Evolutionary conservation across 768 basidiomycete genomes (phyloP).

Genomic region (Rhodocollybia butyracea): DNA sequence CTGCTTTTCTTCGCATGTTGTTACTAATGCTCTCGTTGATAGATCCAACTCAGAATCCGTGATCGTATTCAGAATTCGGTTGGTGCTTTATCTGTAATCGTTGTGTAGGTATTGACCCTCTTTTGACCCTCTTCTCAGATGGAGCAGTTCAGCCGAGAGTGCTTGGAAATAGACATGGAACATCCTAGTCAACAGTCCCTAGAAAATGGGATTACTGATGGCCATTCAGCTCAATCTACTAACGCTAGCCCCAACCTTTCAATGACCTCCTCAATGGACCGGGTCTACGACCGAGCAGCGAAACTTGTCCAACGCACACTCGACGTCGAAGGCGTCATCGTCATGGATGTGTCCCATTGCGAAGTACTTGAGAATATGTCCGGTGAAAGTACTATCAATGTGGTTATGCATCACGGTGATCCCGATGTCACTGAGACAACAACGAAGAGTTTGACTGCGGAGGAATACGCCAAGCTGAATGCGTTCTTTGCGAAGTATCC

Average conservation of each 20-base stretch:
- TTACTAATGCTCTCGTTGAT: not conserved
- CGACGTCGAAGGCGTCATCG: constrained; percentile 88
- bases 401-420: constrained; percentile 70
- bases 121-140: constrained; percentile 44
- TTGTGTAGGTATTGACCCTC: not conserved
- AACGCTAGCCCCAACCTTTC: constrained; percentile 11
- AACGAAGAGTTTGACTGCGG: constrained; percentile 53
- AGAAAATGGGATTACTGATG: not conserved
- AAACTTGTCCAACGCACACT: constrained; percentile 86
- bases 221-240: not conserved
- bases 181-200: constrained; percentile 15
- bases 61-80: constrained; percentile 91
- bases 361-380: constrained; percentile 77
- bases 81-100: constrained; percentile 20
- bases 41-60: constrained; percentile 88
- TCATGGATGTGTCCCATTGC: constrained; percentile 90
- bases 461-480: constrained; percentile 74
- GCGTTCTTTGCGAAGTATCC: constrained; percentile 77
- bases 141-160: constrained; percentile 95
- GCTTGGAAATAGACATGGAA: constrained; percentile 82
- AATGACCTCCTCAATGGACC: constrained; percentile 67
- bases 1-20: not conserved
- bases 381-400: constrained; percentile 58
- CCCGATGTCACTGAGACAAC: constrained; percentile 45
- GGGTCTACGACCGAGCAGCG: constrained; percentile 87